phyloP scores from a whole-genome alignment of 305 asterid species.

The Lippia alba region DNA sequence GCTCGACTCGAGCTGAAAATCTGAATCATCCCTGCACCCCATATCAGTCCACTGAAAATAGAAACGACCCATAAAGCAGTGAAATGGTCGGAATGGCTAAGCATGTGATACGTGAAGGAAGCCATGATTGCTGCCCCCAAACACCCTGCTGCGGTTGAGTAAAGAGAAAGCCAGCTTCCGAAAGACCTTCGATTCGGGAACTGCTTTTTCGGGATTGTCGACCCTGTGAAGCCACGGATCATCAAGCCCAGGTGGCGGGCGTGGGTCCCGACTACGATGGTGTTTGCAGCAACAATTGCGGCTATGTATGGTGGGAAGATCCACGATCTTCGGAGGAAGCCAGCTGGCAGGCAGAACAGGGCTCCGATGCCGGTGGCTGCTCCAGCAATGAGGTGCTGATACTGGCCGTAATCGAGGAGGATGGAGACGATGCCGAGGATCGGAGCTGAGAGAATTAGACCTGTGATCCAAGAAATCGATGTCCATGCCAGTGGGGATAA shows the following conservation, averaged over 20 bases:
- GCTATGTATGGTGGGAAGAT: slow-evolving; percentile 79
- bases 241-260: slow-evolving; percentile 78
- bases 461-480: slow-evolving; percentile 80
- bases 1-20: slow-evolving; percentile 55
- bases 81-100: slow-evolving; percentile 63
- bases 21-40: slow-evolving; percentile 78
- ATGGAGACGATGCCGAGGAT: slow-evolving; percentile 60
- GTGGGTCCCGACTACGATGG: slow-evolving; percentile 67
- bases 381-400: slow-evolving; percentile 71
- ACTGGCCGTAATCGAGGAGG: slow-evolving; percentile 70
- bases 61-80: slow-evolving; percentile 86
- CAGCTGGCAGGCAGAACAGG: slow-evolving; percentile 88
- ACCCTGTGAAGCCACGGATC: slow-evolving; percentile 73
- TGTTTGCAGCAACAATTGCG: slow-evolving; percentile 66
- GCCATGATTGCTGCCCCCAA: slow-evolving; percentile 78
- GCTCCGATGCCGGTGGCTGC: slow-evolving; percentile 80
- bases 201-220: slow-evolving; percentile 45
- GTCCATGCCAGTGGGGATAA: slow-evolving; percentile 85
- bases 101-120: slow-evolving; percentile 77
- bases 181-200: slow-evolving; percentile 59
- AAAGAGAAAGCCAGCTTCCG: slow-evolving; percentile 72
- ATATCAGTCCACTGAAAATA: slow-evolving; percentile 79
- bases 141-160: slow-evolving; percentile 76
- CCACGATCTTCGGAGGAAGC: slow-evolving; percentile 73
- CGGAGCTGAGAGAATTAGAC: slow-evolving; percentile 77